Percentiles rank a stretch among this genome's conserved stretches.
Evolutionary conservation across 129 eudicot species (phyloP).

Genomic region (Calendula officinalis): DNA sequence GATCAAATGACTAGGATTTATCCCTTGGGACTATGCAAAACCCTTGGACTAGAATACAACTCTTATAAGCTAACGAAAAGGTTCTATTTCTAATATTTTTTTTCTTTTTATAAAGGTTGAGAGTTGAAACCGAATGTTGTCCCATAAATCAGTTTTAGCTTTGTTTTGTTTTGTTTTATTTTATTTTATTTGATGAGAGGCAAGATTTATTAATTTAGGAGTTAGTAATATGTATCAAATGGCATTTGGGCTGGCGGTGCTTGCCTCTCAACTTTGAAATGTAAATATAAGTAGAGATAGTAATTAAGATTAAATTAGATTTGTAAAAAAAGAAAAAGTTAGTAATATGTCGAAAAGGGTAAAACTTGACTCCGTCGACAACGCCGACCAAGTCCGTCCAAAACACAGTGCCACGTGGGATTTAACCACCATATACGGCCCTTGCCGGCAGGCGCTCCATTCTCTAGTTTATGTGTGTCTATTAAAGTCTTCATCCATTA

Average conservation of each 20-base stretch:
- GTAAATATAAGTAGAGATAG: not conserved
- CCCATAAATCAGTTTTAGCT: not conserved
- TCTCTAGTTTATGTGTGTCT: slow-evolving; percentile 22
- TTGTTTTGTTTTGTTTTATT: not conserved
- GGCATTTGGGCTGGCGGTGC: too few species aligned
- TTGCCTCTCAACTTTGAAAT: too few species aligned
- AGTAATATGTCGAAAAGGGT: slow-evolving; percentile 11
- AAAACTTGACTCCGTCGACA: slow-evolving; percentile 46
- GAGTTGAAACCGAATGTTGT: not conserved
- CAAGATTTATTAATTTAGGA: not conserved
- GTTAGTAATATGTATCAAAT: not conserved
- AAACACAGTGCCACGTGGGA: slow-evolving; percentile 54
- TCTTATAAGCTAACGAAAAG: too few species aligned
- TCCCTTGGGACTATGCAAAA: too few species aligned
- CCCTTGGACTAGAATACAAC: too few species aligned
- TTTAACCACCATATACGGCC: slow-evolving; percentile 39
- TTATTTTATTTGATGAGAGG: not conserved
- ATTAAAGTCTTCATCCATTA: slow-evolving; percentile 22
- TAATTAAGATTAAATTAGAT: not conserved
- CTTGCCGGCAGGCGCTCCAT: slow-evolving; percentile 49
- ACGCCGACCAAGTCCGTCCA: slow-evolving; percentile 53
- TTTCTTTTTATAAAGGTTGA: too few species aligned
- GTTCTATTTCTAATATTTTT: too few species aligned
- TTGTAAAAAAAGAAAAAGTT: not conserved
- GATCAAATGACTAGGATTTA: too few species aligned